Conservation (phyloP, 345 rosid species). For the Gossypium arboreum region DNA sequence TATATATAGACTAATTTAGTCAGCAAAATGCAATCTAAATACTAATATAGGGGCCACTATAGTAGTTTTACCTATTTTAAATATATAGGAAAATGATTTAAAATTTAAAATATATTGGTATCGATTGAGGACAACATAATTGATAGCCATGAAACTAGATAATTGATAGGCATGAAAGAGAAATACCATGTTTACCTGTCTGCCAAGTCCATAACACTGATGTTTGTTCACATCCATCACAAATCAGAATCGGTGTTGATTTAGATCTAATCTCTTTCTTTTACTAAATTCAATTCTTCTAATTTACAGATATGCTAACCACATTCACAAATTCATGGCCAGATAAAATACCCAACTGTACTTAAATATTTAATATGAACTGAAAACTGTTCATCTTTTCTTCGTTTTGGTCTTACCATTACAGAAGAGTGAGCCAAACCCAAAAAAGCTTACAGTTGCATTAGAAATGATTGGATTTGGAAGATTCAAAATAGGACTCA, state of each 20-base stretch:
- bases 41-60: no score
- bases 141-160: no score
- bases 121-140: no score
- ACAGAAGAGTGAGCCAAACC: constrained; percentile 74
- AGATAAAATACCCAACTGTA: constrained; percentile 44
- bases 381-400: constrained; percentile 33
- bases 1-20: no score
- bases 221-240: constrained; percentile 20
- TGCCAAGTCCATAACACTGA: constrained; percentile 31
- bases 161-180: not conserved
- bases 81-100: no score
- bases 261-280: constrained; percentile 25
- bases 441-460: constrained; percentile 55
- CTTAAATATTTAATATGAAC: constrained; percentile 8
- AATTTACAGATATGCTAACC: constrained; percentile 32
- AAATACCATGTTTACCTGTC: constrained; percentile 35
- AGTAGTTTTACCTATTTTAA: no score
- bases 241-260: constrained; percentile 10
- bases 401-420: constrained; percentile 63
- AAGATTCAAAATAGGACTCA: constrained; percentile 69
- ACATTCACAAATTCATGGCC: constrained; percentile 7
- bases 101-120: no score
- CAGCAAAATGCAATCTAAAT: no score
- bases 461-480: constrained; percentile 63
- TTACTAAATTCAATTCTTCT: constrained; percentile 8